Percentiles rank a stretch among this genome's conserved stretches.
Conservation (phyloP, 129 eudicot species). For the Saussurea involucrata region DNA sequence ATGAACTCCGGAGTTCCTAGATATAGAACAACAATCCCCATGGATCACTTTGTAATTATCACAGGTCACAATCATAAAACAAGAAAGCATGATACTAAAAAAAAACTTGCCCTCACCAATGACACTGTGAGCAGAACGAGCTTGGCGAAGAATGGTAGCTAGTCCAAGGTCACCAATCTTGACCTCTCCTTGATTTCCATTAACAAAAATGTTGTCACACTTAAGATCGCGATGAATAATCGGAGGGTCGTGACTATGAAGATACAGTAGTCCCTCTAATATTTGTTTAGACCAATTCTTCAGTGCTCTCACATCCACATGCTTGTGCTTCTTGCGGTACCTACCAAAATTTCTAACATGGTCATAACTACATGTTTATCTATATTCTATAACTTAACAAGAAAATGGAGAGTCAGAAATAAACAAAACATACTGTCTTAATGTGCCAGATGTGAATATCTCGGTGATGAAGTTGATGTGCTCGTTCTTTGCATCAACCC, state of each 20-base stretch:
- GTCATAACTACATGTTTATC: slow-evolving; percentile 2
- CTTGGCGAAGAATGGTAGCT: slow-evolving; percentile 43
- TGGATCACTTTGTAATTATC: not conserved
- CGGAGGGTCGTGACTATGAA: slow-evolving; percentile 53
- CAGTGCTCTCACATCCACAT: slow-evolving; percentile 41
- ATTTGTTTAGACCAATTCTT: slow-evolving; percentile 54
- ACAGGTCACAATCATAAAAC: not conserved
- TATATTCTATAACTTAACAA: not conserved
- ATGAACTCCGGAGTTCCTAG: slow-evolving; percentile 57
- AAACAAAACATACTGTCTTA: slow-evolving; percentile 45
- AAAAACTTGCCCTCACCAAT: slow-evolving; percentile 14
- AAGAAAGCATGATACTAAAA: not conserved
- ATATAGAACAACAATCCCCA: not conserved
- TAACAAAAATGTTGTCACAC: slow-evolving; percentile 47
- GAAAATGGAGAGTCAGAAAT: not conserved
- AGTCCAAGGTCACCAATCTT: slow-evolving; percentile 51
- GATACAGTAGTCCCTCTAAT: slow-evolving; percentile 43
- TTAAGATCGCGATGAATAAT: slow-evolving; percentile 51
- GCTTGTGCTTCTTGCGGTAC: slow-evolving; percentile 47
- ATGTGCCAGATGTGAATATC: slow-evolving; percentile 60
- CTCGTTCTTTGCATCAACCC: slow-evolving; percentile 54
- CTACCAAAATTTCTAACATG: slow-evolving; percentile 21
- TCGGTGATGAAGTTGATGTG: slow-evolving; percentile 60
- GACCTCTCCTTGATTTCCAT: slow-evolving; percentile 49
- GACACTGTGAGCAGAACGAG: slow-evolving; percentile 50